Evolutionary conservation across 2,329 filamentous ascomycete genomes (phyloP), one percentile per base, ranked within the genome.

Genomic region (Talaromyces verruculosus): DNA sequence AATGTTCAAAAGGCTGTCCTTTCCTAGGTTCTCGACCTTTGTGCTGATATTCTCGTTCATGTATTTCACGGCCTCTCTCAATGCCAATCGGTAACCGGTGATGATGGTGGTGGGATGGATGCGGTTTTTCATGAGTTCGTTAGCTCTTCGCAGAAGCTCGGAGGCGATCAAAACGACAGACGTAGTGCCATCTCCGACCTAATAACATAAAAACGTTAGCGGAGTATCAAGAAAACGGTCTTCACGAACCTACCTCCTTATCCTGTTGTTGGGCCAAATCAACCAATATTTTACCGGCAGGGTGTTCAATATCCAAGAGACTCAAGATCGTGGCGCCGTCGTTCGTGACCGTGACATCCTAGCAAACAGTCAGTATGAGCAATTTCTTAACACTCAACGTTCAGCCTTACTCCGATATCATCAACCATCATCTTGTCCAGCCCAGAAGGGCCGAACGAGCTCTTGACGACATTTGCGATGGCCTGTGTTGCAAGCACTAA

Each of bases 371-470:
- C 19, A 64, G 22, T n/a, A 51, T 71, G 37, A 71, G 76, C 63
- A 73, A 67, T 64, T 69, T 68, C 67, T 66, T 65, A 61, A 69
- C 65, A 59, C 61, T 60, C 64, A 67, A 71, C 70, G 69, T 69
- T 64, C 70, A 68, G 45, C 67, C 89, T 73, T 87, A 92, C 90
- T 76, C 95, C 95, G 79, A 99, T 98, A 78, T 99, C 95, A 82
- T 99, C 95, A 74, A 99, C 95, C 95, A 99, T 98, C 95, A 99
- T 99, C 87, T 99, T 99, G 80, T 99, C 95, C 71, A 99, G 87
- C 59, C 95, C 95, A 69, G 92, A 97, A 61, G 95, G 95, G 65
- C 95, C 95, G 77, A 99, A 99, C 17, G 95, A 99, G 81, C 92
- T 97, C 85, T 97, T 98, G 80, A 99, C 93, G 67, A 99, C 93